Base-by-base conservation (phyloP, 805 yeast genomes). In the Wickerhamiella occidentalis region DNA sequence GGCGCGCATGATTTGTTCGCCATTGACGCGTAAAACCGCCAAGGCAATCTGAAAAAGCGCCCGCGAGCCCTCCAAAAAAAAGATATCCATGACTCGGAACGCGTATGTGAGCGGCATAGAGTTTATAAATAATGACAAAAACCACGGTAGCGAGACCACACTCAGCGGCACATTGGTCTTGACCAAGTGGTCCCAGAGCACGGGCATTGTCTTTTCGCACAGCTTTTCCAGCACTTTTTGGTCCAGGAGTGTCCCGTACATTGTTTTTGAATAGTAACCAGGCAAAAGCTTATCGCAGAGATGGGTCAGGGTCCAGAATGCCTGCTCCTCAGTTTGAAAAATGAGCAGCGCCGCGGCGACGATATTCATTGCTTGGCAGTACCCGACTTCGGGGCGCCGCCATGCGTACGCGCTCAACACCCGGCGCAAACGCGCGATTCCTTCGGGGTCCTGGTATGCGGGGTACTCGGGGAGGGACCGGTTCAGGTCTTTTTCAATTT, bases 311-410 rank as follows among this genome's bases (percentile, higher is more conserved):
- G 90, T 78, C 97, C 97, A 92, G 61, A 86, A 92, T 0, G 96
- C 97, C 65, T 92, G 97, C 56, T 90, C 98, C 64, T 92, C 99
- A 7, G 94, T 82, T 82, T 85, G 87, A 54, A 60, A 68, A 45
- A 69, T 70, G 25, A 69, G 78, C 59, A 79, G 74, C 0, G 72
- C 71, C 1, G 74, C 74, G 2, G 67, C 70, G 12, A 69, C 74
- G 47, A 92, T 92, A 62, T 92, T 92, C 98, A 94, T 92, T 1
- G 97, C 98, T 65, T 92, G 98, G 63, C 99, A 92, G 64, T 92
- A 92, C 0, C 99, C 99, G 22, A 92, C 85, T 38, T 90, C 95
- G 0, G 95, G 96, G 62, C 88, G 87, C 55, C 83, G 85, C 96
- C 97, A 92, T 0, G 96, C 85, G 61, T 88, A 92, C 0, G 96